Percentiles rank a stretch among this genome's conserved stretches.
Conservation (phyloP, 306 rosid genomes). For the Cicer pinnatifidum region DNA sequence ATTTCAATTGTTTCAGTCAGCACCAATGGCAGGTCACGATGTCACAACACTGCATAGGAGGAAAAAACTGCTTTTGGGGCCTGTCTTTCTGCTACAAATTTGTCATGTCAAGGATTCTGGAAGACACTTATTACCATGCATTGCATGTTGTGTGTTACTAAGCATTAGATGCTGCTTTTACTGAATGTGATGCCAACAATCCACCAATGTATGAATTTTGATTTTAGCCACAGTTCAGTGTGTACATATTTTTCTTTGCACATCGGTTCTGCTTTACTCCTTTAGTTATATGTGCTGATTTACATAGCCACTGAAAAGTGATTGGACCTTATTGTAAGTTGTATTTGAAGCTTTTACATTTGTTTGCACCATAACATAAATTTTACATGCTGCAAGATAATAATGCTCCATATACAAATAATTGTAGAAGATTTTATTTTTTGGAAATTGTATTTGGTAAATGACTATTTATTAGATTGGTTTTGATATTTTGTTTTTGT, state of each 20-base stretch:
- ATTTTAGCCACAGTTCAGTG: conserved; percentile 39
- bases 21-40: conserved; percentile 42
- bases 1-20: conserved; percentile 25
- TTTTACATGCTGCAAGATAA: background rate
- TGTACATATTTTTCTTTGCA: conserved; percentile 29
- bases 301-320: conserved; percentile 3
- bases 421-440: too few relatives aligned
- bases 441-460: too few relatives aligned
- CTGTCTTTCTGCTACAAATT: conserved; percentile 36
- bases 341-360: conserved; percentile 33
- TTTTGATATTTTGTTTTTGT: too few relatives aligned
- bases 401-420: background rate
- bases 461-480: too few relatives aligned
- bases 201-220: conserved; percentile 39
- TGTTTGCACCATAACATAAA: background rate
- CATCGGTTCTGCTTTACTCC: conserved; percentile 9
- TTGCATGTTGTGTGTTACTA: conserved; percentile 29
- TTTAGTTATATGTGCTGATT: conserved; percentile 13
- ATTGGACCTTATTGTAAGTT: conserved; percentile 33
- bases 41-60: conserved; percentile 34
- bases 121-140: conserved; percentile 37
- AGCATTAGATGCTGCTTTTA: conserved; percentile 41
- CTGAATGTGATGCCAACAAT: conserved; percentile 44
- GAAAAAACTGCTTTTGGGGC: conserved; percentile 22
- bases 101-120: conserved; percentile 43